Conservation (phyloP, 495 filamentous ascomycete species). For the Penicillium turbatum region DNA sequence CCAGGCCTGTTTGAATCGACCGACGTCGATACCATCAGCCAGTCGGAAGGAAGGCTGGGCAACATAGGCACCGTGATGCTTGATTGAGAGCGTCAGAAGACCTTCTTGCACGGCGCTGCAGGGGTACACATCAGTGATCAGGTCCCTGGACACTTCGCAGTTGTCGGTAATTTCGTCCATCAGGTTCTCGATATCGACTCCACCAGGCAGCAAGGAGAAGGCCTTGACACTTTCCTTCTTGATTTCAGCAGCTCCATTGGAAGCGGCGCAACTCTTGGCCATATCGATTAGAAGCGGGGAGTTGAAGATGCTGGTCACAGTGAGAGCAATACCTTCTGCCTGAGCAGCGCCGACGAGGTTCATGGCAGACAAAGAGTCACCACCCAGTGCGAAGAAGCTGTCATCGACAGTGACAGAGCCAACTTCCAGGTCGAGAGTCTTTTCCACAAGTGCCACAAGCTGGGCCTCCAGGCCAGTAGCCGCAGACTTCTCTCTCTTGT, state of each 20-base stretch:
- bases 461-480: constrained; percentile 29
- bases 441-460: constrained; percentile 37
- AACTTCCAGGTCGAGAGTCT: constrained; percentile 32
- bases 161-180: constrained; percentile 43
- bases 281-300: constrained; percentile 45
- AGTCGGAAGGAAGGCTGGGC: constrained; percentile 47
- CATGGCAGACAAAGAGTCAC: constrained; percentile 55
- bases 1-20: constrained; percentile 53
- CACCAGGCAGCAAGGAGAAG: constrained; percentile 43
- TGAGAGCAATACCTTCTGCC: constrained; percentile 42
- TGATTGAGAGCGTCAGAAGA: constrained; percentile 57
- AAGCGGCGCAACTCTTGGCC: constrained; percentile 31
- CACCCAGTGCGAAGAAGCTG: constrained; percentile 52
- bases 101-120: constrained; percentile 71
- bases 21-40: constrained; percentile 37
- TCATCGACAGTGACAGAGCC: constrained; percentile 42
- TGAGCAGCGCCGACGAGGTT: constrained; percentile 48
- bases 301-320: constrained; percentile 48
- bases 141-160: constrained; percentile 38
- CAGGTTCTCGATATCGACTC: constrained; percentile 22
- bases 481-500: constrained; percentile 19
- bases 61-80: constrained; percentile 50
- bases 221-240: constrained; percentile 25
- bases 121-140: constrained; percentile 56
- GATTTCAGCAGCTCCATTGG: constrained; percentile 1